Base-by-base conservation (phyloP, 805 yeast species). In the Teunomyces barrocoloradensis region DNA sequence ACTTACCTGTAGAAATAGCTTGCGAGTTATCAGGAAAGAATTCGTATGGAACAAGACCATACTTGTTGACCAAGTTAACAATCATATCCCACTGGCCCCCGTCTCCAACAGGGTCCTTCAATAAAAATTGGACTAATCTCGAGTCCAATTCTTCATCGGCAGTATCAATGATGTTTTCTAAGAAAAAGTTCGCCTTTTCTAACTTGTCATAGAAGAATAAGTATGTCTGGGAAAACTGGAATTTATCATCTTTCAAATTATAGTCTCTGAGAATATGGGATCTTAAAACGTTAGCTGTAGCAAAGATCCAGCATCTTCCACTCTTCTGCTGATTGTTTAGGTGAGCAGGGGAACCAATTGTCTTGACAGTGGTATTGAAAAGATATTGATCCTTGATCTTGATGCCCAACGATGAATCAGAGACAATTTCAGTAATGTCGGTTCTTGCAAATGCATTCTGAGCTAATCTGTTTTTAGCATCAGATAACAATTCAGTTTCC, bases 51-150 rank as follows among this genome's bases (percentile, higher is more conserved):
- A 89, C 87, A 45, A 86, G 61, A 23, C 96, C 96, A 57, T 89
- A 89, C 66, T 89, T 89, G 52, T 82, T 81, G 43, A 88, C 78
- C 48, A 89, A 63, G 66, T 88, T 87, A 42, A 84, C 74, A 63
- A 87, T 80, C 94, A 89, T 85, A 53, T 86, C 84, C 76, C 86
- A 88, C 66, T 89, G 96, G 45, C 96, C 96, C 56, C 96, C 96
- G 60, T 89, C 96, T 48, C 77, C 64, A 39, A 83, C 81, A 15
- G 96, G 95, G 46, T 80, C 84, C 4, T 69, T 56, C 46, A 88
- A 70, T 42, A 89, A 66, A 55, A 77, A 79, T 65, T 84, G 87
- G 44, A 89, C 80, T 48, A 87, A 67, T 53, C 95, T 77, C 1
- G 90, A 82, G 52, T 82, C 90, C 44, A 84, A 77, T 39, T 76